These are phyloP conservation scores for Rhizopogon parksii DNA, from an alignment of 1,284 basidiomycete species.

Conservation along the genomic window DNA sequence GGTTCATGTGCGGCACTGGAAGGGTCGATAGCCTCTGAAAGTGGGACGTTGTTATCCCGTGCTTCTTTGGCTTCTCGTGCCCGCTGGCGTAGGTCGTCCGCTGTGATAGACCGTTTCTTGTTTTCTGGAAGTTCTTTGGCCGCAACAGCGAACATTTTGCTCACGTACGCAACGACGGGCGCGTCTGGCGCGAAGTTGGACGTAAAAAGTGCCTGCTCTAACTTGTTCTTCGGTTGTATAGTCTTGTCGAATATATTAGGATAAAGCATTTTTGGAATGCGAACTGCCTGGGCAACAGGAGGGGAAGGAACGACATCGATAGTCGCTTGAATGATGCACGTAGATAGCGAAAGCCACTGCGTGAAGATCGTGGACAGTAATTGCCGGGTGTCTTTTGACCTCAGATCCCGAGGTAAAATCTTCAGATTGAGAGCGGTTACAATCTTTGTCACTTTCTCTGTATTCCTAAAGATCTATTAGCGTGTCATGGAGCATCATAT, in stretches of 20 bases:
- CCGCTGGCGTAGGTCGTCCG: constrained; percentile 79
- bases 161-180: constrained; percentile 81
- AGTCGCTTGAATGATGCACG: constrained; percentile 86
- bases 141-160: constrained; percentile 96
- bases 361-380: constrained; percentile 85
- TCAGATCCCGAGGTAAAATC: constrained; percentile 84
- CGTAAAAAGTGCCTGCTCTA: constrained; percentile 78
- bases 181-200: constrained; percentile 59
- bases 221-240: constrained; percentile 61
- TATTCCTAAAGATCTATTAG: constrained; percentile 63
- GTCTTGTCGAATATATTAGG: constrained; percentile 62
- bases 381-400: constrained; percentile 83
- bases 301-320: constrained; percentile 93
- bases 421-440: constrained; percentile 79
- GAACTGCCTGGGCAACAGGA: constrained; percentile 69
- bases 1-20: constrained; percentile 12
- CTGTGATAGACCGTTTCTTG: constrained; percentile 71
- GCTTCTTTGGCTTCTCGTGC: constrained; percentile 62
- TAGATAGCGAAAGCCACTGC: constrained; percentile 95
- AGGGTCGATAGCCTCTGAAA: constrained; percentile 17
- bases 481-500: constrained; percentile 71
- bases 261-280: constrained; percentile 92
- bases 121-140: constrained; percentile 79
- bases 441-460: constrained; percentile 87
- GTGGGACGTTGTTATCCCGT: constrained; percentile 21